Evolutionary conservation across 2,329 filamentous ascomycete species (phyloP).

Genomic region (Talaromyces amestolkiae): DNA sequence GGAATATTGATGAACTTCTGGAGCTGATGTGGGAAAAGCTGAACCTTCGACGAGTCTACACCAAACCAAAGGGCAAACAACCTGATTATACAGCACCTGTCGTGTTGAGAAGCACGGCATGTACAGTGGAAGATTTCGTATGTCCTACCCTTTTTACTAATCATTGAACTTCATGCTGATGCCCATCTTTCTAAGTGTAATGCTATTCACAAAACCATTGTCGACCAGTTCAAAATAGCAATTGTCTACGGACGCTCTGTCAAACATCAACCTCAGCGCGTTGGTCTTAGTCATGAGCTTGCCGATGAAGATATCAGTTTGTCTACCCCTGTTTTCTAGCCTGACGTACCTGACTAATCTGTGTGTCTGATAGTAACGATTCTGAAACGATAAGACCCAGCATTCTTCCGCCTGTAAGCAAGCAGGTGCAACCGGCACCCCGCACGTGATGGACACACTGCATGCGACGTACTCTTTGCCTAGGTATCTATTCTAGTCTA

Average conservation of each 20-base stretch:
- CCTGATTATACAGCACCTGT: slow-evolving; percentile 92
- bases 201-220: slow-evolving; percentile 91
- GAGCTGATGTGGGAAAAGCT: slow-evolving; percentile 99
- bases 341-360: slow-evolving; percentile 3
- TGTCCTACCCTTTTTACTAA: slow-evolving; percentile 37
- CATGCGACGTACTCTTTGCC: background rate
- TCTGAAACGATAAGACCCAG: slow-evolving; percentile 59
- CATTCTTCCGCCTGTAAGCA: background rate
- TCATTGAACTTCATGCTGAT: slow-evolving; percentile 21
- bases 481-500: background rate
- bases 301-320: slow-evolving; percentile 95
- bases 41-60: slow-evolving; percentile 87
- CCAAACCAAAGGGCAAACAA: slow-evolving; percentile 92
- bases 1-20: slow-evolving; percentile 96
- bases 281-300: slow-evolving; percentile 85
- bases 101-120: slow-evolving; percentile 76
- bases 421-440: background rate
- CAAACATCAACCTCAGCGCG: slow-evolving; percentile 96
- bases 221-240: slow-evolving; percentile 91
- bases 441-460: slow-evolving; percentile 13
- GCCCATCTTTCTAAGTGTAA: slow-evolving; percentile 66
- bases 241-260: slow-evolving; percentile 97
- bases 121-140: slow-evolving; percentile 96
- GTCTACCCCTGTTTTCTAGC: slow-evolving; percentile 32
- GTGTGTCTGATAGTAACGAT: slow-evolving; percentile 55